phyloP scores from a whole-genome alignment of 2,329 filamentous ascomycete species.

The Dissoconium aciculare region DNA sequence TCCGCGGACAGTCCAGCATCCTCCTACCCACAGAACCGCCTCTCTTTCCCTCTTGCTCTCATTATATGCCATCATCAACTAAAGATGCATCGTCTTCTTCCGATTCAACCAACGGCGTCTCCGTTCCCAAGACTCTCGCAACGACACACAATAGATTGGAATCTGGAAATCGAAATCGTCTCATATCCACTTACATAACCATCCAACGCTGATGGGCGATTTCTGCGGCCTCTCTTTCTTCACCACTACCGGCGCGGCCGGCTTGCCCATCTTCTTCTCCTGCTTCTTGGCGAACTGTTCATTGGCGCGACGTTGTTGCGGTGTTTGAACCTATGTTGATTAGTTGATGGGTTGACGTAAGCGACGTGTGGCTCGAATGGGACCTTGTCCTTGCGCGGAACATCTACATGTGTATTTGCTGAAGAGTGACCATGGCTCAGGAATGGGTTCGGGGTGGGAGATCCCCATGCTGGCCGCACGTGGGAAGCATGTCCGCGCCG shows the following conservation, averaged over 20 bases:
- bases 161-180: too few relatives aligned
- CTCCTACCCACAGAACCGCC: too few relatives aligned
- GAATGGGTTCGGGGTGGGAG: too few relatives aligned
- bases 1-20: too few relatives aligned
- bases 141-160: neutral
- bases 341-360: slow-evolving; percentile 1
- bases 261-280: slow-evolving; percentile 59
- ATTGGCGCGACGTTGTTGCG: slow-evolving; percentile 68
- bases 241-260: slow-evolving; percentile 36
- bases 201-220: slow-evolving; percentile 39
- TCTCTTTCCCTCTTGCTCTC: too few relatives aligned
- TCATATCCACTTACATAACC: slow-evolving; percentile 48
- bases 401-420: too few relatives aligned
- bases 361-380: too few relatives aligned
- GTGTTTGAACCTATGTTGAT: slow-evolving; percentile 58
- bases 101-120: slow-evolving; percentile 1
- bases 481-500: too few relatives aligned
- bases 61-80: too few relatives aligned
- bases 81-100: neutral
- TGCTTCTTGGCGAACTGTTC: slow-evolving; percentile 62
- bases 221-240: slow-evolving; percentile 20
- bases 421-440: too few relatives aligned
- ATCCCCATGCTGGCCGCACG: too few relatives aligned
- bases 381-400: too few relatives aligned
- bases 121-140: neutral